These are phyloP conservation scores for Neofusicoccum umdonicola DNA, from an alignment of 2,329 filamentous ascomycete species.

Conservation along the genomic window DNA sequence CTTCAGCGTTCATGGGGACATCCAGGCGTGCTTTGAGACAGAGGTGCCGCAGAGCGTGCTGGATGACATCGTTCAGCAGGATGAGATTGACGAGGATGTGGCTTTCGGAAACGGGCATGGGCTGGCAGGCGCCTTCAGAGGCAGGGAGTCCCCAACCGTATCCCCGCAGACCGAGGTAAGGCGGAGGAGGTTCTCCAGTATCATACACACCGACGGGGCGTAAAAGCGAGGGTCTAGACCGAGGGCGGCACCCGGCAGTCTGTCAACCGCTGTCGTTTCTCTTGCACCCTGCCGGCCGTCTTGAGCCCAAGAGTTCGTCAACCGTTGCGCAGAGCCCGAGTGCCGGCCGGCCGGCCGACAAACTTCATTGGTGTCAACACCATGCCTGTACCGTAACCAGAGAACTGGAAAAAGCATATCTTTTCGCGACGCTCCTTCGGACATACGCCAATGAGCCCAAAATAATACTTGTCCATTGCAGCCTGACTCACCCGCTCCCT, in stretches of 20 bases:
- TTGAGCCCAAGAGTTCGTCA: neutral
- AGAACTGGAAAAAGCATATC: conserved; percentile 9
- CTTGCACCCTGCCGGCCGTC: neutral
- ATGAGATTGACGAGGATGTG: conserved; percentile 46
- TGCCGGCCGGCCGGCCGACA: conserved; percentile 5
- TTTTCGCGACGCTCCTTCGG: neutral
- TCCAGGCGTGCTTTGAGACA: conserved; percentile 70
- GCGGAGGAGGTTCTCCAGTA: conserved; percentile 13
- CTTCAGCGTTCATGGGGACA: conserved; percentile 68
- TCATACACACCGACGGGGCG: neutral
- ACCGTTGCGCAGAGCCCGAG: neutral
- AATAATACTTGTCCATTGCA: neutral
- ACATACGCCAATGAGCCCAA: neutral
- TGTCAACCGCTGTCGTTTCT: conserved; percentile 7
- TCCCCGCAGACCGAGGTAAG: conserved; percentile 1
- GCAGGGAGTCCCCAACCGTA: neutral
- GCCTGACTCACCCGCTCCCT: neutral
- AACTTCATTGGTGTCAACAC: neutral
- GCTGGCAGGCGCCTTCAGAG: conserved; percentile 6
- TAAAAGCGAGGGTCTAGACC: neutral
- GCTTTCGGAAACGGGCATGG: conserved; percentile 26
- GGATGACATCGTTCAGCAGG: conserved; percentile 49
- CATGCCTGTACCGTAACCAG: conserved; percentile 1
- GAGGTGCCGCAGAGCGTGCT: conserved; percentile 60
- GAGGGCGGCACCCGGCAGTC: neutral